phyloP scores from a whole-genome alignment of 768 basidiomycete species.

The Collybiopsis luxurians region DNA sequence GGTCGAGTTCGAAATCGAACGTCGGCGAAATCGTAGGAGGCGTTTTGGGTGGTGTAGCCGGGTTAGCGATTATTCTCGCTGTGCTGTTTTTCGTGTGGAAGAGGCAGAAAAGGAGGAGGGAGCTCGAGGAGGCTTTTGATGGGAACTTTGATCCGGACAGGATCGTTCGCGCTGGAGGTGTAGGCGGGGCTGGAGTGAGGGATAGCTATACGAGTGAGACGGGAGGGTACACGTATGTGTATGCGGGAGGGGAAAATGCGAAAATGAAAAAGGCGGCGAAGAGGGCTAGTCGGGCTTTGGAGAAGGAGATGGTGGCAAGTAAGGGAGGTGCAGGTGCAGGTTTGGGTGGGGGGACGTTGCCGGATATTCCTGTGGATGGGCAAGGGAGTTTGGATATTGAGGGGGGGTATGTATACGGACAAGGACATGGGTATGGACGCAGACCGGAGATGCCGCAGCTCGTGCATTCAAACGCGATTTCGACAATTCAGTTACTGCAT shows the following conservation, averaged over 20 bases:
- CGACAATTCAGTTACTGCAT: neutral
- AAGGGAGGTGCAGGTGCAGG: too few relatives aligned
- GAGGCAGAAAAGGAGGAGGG: too few relatives aligned
- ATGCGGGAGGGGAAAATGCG: slow-evolving; percentile 1
- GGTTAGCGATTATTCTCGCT: neutral
- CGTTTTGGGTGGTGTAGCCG: slow-evolving; percentile 4
- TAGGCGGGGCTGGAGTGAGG: too few relatives aligned
- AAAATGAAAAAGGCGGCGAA: neutral
- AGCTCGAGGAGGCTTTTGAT: too few relatives aligned
- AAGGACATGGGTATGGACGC: neutral
- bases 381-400: too few relatives aligned
- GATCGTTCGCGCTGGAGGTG: too few relatives aligned
- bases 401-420: neutral
- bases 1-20: neutral
- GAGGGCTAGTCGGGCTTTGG: neutral
- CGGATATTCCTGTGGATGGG: slow-evolving; percentile 1
- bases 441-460: neutral
- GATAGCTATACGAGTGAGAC: too few relatives aligned
- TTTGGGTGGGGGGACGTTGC: neutral
- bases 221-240: neutral
- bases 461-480: neutral
- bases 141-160: too few relatives aligned
- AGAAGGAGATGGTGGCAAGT: too few relatives aligned
- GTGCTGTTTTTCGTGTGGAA: too few relatives aligned
- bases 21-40: slow-evolving; percentile 8